Percentiles rank a stretch among this genome's conserved stretches.
Conservation (phyloP, 2,329 filamentous ascomycete genomes). For the Fusarium siculi region DNA sequence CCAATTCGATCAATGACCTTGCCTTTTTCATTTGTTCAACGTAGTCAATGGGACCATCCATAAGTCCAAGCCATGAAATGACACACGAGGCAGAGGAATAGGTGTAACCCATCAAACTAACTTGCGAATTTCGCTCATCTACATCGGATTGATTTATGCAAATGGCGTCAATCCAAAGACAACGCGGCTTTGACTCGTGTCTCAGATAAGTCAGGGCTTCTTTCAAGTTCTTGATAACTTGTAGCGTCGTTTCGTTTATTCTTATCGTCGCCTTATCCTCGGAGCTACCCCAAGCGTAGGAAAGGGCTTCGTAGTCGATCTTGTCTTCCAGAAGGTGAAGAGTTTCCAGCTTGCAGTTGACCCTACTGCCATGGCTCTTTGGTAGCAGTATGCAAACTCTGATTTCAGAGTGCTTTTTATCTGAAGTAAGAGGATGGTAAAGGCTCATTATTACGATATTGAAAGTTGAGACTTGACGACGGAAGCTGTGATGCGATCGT, state of each 20-base stretch:
- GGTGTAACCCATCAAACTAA: neutral
- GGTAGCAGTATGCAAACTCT: neutral
- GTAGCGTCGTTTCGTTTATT: neutral
- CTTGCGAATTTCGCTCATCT: neutral
- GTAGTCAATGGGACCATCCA: neutral
- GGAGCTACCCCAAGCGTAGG: neutral
- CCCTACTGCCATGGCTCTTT: neutral
- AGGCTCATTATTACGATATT: fast-evolving
- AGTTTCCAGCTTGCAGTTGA: neutral
- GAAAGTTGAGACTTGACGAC: fast-evolving
- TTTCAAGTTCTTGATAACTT: neutral
- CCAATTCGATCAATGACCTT: neutral
- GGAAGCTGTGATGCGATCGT: fast-evolving
- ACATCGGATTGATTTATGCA: neutral
- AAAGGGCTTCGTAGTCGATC: neutral
- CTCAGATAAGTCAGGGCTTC: neutral
- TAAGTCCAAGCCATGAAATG: neutral
- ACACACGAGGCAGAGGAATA: neutral
- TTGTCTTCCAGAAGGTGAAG: neutral
- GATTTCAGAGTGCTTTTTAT: neutral
- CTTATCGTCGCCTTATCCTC: neutral
- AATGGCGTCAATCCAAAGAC: neutral
- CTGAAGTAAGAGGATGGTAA: neutral
- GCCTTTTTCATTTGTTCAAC: neutral
- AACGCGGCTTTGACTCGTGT: neutral